Evolutionary conservation across 2,329 filamentous ascomycete species (phyloP), one percentile per base, ranked within the genome.

Genomic region (Pleurostoma richardsiae): DNA sequence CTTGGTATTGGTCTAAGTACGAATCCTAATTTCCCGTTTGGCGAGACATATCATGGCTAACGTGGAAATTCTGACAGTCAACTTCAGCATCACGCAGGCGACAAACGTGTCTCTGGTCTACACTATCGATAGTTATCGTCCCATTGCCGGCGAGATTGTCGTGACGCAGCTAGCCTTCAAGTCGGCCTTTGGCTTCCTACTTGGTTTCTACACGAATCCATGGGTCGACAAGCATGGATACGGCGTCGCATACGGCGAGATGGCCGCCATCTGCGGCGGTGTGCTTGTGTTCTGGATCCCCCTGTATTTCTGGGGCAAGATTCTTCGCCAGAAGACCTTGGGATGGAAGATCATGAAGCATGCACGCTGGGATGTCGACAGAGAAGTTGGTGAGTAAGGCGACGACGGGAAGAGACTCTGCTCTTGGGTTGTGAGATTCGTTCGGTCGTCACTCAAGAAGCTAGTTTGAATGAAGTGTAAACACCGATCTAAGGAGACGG

Each of bases 131-230:
- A 62, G 66, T 3, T 79, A 78, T 53, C 66, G 74, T 1, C 75
- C 75, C 0, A 65, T 77, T 40, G 73, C 74, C 4, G 76, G 74
- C 3, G 76, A 79, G 53, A 64, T 74, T 6, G 69, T 69, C 0
- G 60, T 79, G 29, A 67, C 74, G 0, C 66, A 73, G 29, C 56
- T 74, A 43, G 71, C 64, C 0, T 77, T 77, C 52, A 77, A 77
- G 60, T 70, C 74, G 11, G 56, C 68, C 4, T 77, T 79, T 52
- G 74, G 73, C 2, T 79, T 79, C 54, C 58, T 78, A 1, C 62
- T 79, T 1, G 75, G 71, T 0, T 79, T 79, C 53, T 78, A 78
- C 53, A 78, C 73, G 2, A 79, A 79, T 52, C 68, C 73, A 1
- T 79, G 75, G 76, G 68, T 79, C 30, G 60, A 65, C 7, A 29